A percentile compares a stretch with the other conserved stretches of the same genome.
Evolutionary conservation across 306 rosid genomes (phyloP).

Genomic region (Begonia masoniana): DNA sequence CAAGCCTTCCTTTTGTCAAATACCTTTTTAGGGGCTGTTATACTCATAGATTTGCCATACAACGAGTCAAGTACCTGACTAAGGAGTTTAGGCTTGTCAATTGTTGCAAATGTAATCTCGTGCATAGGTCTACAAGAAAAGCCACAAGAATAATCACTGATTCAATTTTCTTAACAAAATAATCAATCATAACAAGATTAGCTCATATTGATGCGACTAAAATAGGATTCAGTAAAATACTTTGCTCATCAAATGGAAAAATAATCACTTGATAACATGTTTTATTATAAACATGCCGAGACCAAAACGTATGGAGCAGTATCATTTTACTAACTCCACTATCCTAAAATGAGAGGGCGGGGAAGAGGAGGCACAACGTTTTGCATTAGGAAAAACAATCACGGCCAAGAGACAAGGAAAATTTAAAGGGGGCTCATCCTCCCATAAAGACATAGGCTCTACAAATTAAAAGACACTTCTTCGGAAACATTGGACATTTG

Average conservation of each 20-base stretch:
- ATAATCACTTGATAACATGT: no score
- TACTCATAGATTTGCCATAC: neutral
- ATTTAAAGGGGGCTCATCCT: neutral
- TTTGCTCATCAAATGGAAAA: no score
- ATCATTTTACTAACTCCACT: neutral
- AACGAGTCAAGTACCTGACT: conserved; percentile 66
- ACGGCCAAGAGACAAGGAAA: neutral
- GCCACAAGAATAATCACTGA: no score
- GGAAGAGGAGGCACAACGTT: neutral
- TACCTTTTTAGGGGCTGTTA: no score
- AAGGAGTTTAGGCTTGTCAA: conserved; percentile 90
- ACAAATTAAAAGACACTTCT: neutral
- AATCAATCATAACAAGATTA: no score
- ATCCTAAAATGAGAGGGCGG: neutral
- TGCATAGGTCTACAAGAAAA: conserved; percentile 71
- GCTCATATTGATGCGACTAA: no score
- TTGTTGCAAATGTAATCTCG: conserved; percentile 91
- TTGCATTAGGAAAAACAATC: neutral
- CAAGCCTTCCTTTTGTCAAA: no score
- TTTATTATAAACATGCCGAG: no score
- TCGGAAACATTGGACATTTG: neutral
- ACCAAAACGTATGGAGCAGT: neutral
- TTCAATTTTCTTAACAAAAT: no score
- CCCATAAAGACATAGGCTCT: neutral
- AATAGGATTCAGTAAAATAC: no score